Evolutionary conservation across 192 early-diverging fungal genomes (phyloP).

Genomic region (Entomortierella lignicola): DNA sequence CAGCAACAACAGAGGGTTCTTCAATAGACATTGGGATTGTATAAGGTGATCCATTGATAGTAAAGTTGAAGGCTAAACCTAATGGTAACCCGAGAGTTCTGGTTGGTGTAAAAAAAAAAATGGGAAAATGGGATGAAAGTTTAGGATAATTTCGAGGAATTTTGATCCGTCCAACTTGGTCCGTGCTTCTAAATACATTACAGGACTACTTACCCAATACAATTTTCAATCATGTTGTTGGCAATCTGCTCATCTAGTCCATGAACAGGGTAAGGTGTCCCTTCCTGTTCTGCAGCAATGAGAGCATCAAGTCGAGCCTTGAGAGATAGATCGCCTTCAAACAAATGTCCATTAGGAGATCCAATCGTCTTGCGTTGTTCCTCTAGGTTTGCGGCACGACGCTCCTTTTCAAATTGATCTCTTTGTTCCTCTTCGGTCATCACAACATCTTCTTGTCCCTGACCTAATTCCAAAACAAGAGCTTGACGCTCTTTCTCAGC

Average conservation of each 20-base stretch:
- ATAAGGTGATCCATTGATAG: slow-evolving; percentile 68
- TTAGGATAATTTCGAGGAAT: background rate
- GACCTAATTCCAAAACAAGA: slow-evolving; percentile 27
- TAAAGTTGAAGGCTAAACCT: slow-evolving; percentile 79
- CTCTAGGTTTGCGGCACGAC: slow-evolving; percentile 25
- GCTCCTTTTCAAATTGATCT: slow-evolving; percentile 39
- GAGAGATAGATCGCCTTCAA: slow-evolving; percentile 31
- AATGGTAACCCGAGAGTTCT: slow-evolving; percentile 78
- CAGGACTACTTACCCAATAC: slow-evolving; percentile 67
- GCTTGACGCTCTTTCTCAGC: slow-evolving; percentile 17
- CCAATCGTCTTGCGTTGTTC: slow-evolving; percentile 51
- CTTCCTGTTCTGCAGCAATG: slow-evolving; percentile 41
- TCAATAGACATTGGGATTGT: slow-evolving; percentile 84
- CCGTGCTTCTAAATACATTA: background rate
- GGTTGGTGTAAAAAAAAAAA: background rate
- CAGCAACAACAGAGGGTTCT: slow-evolving; percentile 82
- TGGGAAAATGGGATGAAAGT: background rate
- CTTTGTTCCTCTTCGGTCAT: slow-evolving; percentile 44
- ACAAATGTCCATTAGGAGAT: slow-evolving; percentile 27
- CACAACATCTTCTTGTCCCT: slow-evolving; percentile 26
- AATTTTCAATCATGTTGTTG: slow-evolving; percentile 86
- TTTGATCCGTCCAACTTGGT: background rate
- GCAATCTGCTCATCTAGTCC: slow-evolving; percentile 75
- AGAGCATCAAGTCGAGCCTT: slow-evolving; percentile 53
- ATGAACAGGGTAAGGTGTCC: slow-evolving; percentile 63